Base-by-base conservation (phyloP, 352 stramenopile species). In the Pythium graminicola region DNA sequence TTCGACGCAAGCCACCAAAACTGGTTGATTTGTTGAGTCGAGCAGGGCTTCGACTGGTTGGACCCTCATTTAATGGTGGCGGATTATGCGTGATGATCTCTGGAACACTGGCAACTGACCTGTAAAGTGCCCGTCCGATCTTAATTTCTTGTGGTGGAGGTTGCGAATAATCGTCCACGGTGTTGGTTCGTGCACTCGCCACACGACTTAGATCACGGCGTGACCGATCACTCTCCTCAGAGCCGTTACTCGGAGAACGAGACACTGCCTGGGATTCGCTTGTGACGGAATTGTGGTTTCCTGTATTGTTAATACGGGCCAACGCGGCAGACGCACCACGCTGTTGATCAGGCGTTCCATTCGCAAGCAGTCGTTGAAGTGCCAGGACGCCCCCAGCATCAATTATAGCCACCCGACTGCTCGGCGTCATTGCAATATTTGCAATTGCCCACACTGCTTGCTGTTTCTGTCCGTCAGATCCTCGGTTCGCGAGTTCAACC, bases 391-490 rank as follows among this genome's bases (percentile, higher is more conserved):
- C 55, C 4, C 55, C 55, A 7, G 35, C 39, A 32, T 63, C 47
- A 23, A 54, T 54, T 16, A 63, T 63, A 1, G 2, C 40, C 0
- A 22, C 26, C 4, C 55, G 55, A 22, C 52, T 57, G 14, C 17
- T 27, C 1, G 55, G 19, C 2, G 55, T 41, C 26, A 63, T 33
- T 14, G 55, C 47, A 10, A 63, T 17, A 31, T 63, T 57, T 1
- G 55, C 55, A 11, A 64, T 38, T 4, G 57, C 57, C 57, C 57
- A 64, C 35, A 43, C 57, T 20, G 57, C 57, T 26, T 55, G 49
- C 7, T 54, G 49, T 17, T 64, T 64, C n/a, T 59, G 49, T 27
- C 27, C 26, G 20, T 59, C 50, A 5, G 41, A 45, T 17, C 57
- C 57, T 16, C 17, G 22, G 17, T 46, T 36, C 27, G 41, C 35